phyloP scores from a whole-genome alignment of 805 yeast genomes.

The Saccharomycopsis sp. region DNA sequence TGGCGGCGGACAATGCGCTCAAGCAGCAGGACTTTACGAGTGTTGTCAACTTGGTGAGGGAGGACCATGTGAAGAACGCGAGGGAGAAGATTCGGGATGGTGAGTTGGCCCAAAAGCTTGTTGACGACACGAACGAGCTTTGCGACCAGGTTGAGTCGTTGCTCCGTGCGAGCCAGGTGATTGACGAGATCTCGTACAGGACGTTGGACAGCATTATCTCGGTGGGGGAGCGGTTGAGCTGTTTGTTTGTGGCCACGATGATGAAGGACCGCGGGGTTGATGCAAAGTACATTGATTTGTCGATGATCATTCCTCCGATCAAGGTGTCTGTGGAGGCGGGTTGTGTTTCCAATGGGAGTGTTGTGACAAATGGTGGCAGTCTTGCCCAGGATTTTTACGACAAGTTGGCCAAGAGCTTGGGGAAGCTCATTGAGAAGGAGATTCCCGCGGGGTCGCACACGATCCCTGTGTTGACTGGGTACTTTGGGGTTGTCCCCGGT shows the following conservation, averaged over 20 bases:
- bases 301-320: constrained; percentile 56
- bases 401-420: constrained; percentile 44
- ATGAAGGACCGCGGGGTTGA: constrained; percentile 75
- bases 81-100: constrained; percentile 37
- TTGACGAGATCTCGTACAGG: constrained; percentile 85
- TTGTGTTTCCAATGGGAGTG: constrained; percentile 34
- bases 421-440: constrained; percentile 35
- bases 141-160: constrained; percentile 59
- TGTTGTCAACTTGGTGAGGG: constrained; percentile 57
- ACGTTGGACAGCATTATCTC: constrained; percentile 87
- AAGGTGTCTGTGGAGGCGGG: constrained; percentile 3
- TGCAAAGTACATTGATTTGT: constrained; percentile 72
- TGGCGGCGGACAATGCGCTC: constrained; percentile 74
- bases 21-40: constrained; percentile 49
- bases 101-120: constrained; percentile 43
- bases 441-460: constrained; percentile 27
- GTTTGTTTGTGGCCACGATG: constrained; percentile 79
- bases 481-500: constrained; percentile 93
- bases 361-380: constrained; percentile 30
- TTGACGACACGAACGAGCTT: constrained; percentile 53
- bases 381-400: constrained; percentile 61
- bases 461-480: constrained; percentile 92
- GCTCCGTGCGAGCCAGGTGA: constrained; percentile 77
- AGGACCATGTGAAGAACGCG: constrained; percentile 77
- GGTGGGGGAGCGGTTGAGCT: constrained; percentile 87